These are phyloP conservation scores for Thielaviopsis ethacetica DNA, from an alignment of 2,329 filamentous ascomycete species.

Conservation along the genomic window DNA sequence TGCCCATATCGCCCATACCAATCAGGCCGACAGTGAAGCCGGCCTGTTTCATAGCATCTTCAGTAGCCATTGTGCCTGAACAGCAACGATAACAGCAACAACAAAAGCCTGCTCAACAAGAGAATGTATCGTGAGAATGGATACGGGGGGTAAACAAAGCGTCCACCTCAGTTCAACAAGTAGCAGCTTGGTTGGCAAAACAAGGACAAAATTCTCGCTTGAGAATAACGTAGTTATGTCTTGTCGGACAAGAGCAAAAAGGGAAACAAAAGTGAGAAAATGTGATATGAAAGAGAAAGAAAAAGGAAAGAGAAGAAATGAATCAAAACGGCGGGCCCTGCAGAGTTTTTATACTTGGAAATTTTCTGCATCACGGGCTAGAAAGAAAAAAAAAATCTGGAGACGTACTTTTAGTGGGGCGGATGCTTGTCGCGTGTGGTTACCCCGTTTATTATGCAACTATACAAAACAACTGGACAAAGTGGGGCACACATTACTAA, in stretches of 20 bases:
- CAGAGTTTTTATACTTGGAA: background rate
- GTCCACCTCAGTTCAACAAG: background rate
- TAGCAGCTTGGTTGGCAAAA: background rate
- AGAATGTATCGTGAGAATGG: background rate
- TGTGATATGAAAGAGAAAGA: background rate
- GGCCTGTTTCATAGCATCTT: constrained; percentile 29
- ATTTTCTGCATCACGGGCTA: background rate
- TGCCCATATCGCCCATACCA: constrained; percentile 98
- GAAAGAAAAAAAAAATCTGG: constrained; percentile 3
- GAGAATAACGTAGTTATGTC: background rate
- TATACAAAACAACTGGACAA: background rate
- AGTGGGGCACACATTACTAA: background rate
- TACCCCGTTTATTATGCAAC: background rate
- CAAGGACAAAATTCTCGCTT: background rate
- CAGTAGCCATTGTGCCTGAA: constrained; percentile 1
- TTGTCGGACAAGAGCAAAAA: too few relatives aligned
- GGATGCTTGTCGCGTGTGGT: constrained; percentile 3
- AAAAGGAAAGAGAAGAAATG: constrained; percentile 1
- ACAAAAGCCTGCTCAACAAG: background rate
- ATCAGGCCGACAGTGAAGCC: constrained; percentile 80
- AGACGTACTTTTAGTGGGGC: background rate
- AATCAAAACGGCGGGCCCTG: background rate
- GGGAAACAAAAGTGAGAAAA: background rate
- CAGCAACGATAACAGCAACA: background rate
- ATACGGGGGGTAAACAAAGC: background rate